Evolutionary conservation across 768 basidiomycete genomes (phyloP).

Genomic region (Tulasnella sp.): DNA sequence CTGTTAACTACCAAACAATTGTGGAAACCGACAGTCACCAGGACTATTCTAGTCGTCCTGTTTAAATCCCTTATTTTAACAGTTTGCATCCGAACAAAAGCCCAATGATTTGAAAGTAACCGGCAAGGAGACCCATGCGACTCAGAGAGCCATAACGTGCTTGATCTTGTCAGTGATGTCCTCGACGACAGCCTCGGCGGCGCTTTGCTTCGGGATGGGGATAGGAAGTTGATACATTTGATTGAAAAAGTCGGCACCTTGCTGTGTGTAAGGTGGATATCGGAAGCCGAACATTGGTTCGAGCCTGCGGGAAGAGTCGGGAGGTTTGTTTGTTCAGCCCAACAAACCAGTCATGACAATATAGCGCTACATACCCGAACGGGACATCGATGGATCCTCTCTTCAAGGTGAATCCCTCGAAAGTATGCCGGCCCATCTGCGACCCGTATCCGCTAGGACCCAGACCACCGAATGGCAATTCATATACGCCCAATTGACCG

Average conservation of each 20-base stretch:
- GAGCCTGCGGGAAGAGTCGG: slow-evolving; percentile 38
- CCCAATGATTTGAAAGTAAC: background rate
- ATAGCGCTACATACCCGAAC: slow-evolving; percentile 43
- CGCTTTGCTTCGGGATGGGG: slow-evolving; percentile 5
- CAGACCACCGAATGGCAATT: slow-evolving; percentile 16
- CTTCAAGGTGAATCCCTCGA: slow-evolving; percentile 53
- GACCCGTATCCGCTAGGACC: slow-evolving; percentile 40
- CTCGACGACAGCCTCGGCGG: background rate
- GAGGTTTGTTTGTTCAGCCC: background rate
- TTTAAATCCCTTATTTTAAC: background rate
- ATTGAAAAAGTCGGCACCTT: slow-evolving; percentile 1
- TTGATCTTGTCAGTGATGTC: slow-evolving; percentile 16
- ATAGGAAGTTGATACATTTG: background rate
- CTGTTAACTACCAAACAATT: background rate
- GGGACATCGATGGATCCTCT: slow-evolving; percentile 52
- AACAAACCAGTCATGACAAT: background rate
- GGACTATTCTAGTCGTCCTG: background rate
- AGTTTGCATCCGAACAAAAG: background rate
- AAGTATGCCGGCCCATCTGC: slow-evolving; percentile 51
- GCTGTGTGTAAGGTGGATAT: slow-evolving; percentile 55
- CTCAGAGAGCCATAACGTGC: slow-evolving; percentile 17
- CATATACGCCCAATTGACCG: slow-evolving; percentile 39
- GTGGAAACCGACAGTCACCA: background rate
- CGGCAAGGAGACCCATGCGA: background rate
- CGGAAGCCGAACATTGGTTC: slow-evolving; percentile 51